Conservation (phyloP, 1,139 yeast species). For the Scheffersomyces lignicola region DNA sequence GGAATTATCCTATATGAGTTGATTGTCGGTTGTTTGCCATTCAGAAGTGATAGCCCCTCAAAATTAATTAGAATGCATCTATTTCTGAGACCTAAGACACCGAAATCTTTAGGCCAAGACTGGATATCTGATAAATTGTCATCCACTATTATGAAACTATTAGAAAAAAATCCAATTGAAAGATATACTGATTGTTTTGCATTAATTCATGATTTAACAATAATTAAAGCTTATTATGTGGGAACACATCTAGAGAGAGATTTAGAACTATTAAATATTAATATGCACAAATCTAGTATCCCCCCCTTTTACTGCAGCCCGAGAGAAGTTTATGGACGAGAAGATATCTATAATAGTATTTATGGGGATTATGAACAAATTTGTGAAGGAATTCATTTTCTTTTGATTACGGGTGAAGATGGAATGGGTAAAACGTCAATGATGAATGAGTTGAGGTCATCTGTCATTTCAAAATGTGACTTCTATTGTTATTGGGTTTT, state of each 20-base stretch:
- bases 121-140: slow-evolving; percentile 42
- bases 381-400: slow-evolving; percentile 23
- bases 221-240: slow-evolving; percentile 21
- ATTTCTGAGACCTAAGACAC: slow-evolving; percentile 42
- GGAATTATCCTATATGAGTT: slow-evolving; percentile 54
- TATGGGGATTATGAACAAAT: slow-evolving; percentile 22
- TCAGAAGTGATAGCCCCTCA: slow-evolving; percentile 41
- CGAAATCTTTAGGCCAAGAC: slow-evolving; percentile 29
- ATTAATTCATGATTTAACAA: slow-evolving; percentile 40
- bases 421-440: slow-evolving; percentile 53
- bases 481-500: slow-evolving; percentile 47
- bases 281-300: slow-evolving; percentile 9
- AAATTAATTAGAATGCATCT: slow-evolving; percentile 45
- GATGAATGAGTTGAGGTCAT: slow-evolving; percentile 40
- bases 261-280: background rate
- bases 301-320: slow-evolving; percentile 27
- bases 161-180: slow-evolving; percentile 43
- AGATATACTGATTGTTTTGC: slow-evolving; percentile 40
- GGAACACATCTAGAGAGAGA: slow-evolving; percentile 12
- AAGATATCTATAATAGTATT: slow-evolving; percentile 25
- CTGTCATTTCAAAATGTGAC: slow-evolving; percentile 35
- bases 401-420: slow-evolving; percentile 43
- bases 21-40: slow-evolving; percentile 47
- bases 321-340: slow-evolving; percentile 38
- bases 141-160: slow-evolving; percentile 41